Percentiles rank a stretch among this genome's conserved stretches.
These are phyloP conservation scores for Cicer chorassanicum DNA, from an alignment of 306 rosid genomes.

Conservation along the genomic window DNA sequence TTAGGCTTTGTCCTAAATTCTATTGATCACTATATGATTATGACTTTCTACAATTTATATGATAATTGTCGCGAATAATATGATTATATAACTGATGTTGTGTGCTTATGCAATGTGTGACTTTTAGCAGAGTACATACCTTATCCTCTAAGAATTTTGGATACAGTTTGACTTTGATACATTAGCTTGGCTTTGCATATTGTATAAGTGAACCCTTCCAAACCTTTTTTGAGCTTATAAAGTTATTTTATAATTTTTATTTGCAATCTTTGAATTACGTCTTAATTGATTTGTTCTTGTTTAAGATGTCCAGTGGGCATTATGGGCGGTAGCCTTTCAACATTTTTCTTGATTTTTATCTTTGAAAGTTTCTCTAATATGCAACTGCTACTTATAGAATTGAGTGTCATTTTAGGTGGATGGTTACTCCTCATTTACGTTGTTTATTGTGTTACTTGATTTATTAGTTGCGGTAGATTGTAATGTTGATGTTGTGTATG, in stretches of 20 bases:
- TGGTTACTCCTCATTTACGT: neutral
- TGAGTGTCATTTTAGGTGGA: slow-evolving; percentile 28
- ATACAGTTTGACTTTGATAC: slow-evolving; percentile 2
- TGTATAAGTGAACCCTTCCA: slow-evolving; percentile 4
- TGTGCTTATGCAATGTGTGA: slow-evolving; percentile 18
- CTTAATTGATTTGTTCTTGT: slow-evolving; percentile 26
- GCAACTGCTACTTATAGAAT: slow-evolving; percentile 21
- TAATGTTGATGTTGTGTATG: too few species aligned
- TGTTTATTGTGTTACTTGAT: too few species aligned
- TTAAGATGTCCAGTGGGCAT: slow-evolving; percentile 20
- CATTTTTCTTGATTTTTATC: slow-evolving; percentile 29
- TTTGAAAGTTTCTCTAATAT: slow-evolving; percentile 35
- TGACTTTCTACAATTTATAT: slow-evolving; percentile 2
- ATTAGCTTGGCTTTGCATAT: slow-evolving; percentile 12
- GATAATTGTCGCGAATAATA: slow-evolving; percentile 2
- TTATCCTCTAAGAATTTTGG: slow-evolving; percentile 13
- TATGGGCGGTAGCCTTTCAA: slow-evolving; percentile 9
- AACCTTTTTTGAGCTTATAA: slow-evolving; percentile 5
- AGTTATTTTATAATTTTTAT: neutral
- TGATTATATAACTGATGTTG: slow-evolving; percentile 38
- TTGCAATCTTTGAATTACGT: neutral
- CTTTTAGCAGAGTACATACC: slow-evolving; percentile 22
- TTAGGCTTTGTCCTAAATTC: neutral
- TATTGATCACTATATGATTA: slow-evolving; percentile 2
- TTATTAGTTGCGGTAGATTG: too few species aligned